Conservation (phyloP, 805 yeast genomes). For the Candida cerambycidarum region DNA sequence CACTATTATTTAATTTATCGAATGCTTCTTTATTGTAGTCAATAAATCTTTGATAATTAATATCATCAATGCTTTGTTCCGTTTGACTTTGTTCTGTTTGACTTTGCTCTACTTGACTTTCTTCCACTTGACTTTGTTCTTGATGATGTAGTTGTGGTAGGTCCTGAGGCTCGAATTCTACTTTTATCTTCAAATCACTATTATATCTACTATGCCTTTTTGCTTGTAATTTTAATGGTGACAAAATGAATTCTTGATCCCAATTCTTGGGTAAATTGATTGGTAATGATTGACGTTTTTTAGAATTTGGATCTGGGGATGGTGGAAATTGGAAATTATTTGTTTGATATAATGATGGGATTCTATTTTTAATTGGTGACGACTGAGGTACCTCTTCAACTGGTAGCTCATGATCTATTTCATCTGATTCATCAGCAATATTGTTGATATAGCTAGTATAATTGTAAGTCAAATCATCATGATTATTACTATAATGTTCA, state of each 20-base stretch:
- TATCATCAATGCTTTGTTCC: conserved; percentile 3
- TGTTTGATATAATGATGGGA: conserved; percentile 17
- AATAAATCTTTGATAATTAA: conserved; percentile 1
- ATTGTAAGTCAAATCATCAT: conserved; percentile 15
- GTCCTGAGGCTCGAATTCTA: conserved; percentile 41
- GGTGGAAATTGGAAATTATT: conserved; percentile 27
- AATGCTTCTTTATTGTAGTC: conserved; percentile 10
- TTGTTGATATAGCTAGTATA: conserved; percentile 10
- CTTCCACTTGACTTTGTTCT: conserved; percentile 18
- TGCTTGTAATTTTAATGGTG: conserved; percentile 41
- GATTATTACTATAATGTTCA: not conserved
- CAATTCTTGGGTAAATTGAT: conserved; percentile 32
- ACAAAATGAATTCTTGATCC: conserved; percentile 37
- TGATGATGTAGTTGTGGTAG: conserved; percentile 15
- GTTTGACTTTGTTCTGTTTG: not conserved
- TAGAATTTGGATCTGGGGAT: conserved; percentile 31
- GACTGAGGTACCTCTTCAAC: conserved; percentile 17
- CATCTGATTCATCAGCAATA: conserved; percentile 5
- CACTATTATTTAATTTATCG: conserved; percentile 9
- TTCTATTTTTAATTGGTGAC: conserved; percentile 19
- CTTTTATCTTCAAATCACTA: conserved; percentile 43
- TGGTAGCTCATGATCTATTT: conserved; percentile 5
- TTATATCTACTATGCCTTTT: conserved; percentile 37
- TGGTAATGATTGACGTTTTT: conserved; percentile 38
- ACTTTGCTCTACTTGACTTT: not conserved